Evolutionary conservation across 352 stramenopile species (phyloP).

Genomic region (Thraustotheca clavata): DNA sequence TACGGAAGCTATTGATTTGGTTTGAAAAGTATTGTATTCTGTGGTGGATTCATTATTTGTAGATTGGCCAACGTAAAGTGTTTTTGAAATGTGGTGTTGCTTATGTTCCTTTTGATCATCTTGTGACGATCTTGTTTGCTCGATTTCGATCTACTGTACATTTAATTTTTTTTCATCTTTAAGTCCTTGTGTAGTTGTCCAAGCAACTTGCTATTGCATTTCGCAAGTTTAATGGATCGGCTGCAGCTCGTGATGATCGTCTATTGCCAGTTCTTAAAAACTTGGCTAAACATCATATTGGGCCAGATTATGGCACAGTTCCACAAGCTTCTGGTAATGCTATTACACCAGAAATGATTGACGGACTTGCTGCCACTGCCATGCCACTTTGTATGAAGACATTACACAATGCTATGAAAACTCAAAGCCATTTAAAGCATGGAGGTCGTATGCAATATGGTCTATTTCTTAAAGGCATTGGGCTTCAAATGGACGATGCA

Average conservation of each 20-base stretch:
- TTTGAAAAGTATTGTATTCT: conserved; percentile 34
- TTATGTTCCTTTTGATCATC: conserved; percentile 91
- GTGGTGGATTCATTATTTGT: background rate
- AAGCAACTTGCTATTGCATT: conserved; percentile 86
- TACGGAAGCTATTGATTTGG: conserved; percentile 91
- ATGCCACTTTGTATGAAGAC: conserved; percentile 99
- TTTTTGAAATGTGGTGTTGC: conserved; percentile 92
- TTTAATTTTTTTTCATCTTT: background rate
- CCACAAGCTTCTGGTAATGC: conserved; percentile 37
- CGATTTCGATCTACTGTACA: conserved; percentile 86
- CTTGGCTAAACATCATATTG: conserved; percentile 95
- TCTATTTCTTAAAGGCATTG: conserved; percentile 97
- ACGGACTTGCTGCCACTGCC: conserved; percentile 71
- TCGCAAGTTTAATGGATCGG: conserved; percentile 80
- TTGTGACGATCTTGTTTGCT: conserved; percentile 92
- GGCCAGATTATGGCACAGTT: conserved; percentile 68
- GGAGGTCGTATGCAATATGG: conserved; percentile 95
- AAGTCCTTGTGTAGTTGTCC: conserved; percentile 49
- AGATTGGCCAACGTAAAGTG: conserved; percentile 79
- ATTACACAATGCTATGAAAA: conserved; percentile 90
- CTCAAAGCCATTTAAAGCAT: conserved; percentile 97
- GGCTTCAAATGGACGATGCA: conserved; percentile 94
- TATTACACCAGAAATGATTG: conserved; percentile 89
- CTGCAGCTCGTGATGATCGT: conserved; percentile 88
- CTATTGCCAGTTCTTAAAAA: conserved; percentile 92